Evolutionary conservation across 2,329 filamentous ascomycete genomes (phyloP).

Genomic region (Exophiala phaeomuriformis): DNA sequence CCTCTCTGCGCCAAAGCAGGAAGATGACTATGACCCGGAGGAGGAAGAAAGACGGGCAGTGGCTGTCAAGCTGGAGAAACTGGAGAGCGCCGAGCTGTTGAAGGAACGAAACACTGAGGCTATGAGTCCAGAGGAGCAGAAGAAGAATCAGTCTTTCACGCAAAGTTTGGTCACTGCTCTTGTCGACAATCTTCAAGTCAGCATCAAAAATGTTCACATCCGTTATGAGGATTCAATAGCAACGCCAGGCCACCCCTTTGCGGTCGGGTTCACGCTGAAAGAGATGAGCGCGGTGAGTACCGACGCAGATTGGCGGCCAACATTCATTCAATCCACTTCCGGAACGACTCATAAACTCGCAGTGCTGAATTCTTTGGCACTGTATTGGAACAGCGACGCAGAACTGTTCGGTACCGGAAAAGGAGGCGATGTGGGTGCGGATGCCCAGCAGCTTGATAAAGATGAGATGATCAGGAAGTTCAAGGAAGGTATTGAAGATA

Average conservation of each 20-base stretch:
- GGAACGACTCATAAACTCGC: constrained; percentile 87
- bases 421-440: constrained; percentile 55
- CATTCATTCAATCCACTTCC: constrained; percentile 84
- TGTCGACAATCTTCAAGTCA: constrained; percentile 95
- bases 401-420: constrained; percentile 73
- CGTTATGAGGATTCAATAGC: constrained; percentile 97
- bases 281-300: constrained; percentile 97
- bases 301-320: constrained; percentile 87
- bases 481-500: constrained; percentile 68
- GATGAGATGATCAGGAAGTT: constrained; percentile 71
- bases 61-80: constrained; percentile 96
- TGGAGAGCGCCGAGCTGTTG: constrained; percentile 90
- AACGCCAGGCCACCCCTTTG: constrained; percentile 88
- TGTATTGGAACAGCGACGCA: constrained; percentile 98
- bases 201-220: constrained; percentile 95
- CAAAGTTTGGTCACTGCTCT: constrained; percentile 92
- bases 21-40: constrained; percentile 84
- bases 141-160: constrained; percentile 96
- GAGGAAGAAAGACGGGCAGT: constrained; percentile 84
- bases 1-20: constrained; percentile 88
- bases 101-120: constrained; percentile 90
- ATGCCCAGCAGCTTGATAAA: constrained; percentile 59
- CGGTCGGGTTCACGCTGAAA: constrained; percentile 81
- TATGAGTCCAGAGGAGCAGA: constrained; percentile 88
- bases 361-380: constrained; percentile 76